Percentiles rank a stretch among this genome's conserved stretches.
phyloP scores from a whole-genome alignment of 177 flowering plant genomes.

The Telopea speciosissima region DNA sequence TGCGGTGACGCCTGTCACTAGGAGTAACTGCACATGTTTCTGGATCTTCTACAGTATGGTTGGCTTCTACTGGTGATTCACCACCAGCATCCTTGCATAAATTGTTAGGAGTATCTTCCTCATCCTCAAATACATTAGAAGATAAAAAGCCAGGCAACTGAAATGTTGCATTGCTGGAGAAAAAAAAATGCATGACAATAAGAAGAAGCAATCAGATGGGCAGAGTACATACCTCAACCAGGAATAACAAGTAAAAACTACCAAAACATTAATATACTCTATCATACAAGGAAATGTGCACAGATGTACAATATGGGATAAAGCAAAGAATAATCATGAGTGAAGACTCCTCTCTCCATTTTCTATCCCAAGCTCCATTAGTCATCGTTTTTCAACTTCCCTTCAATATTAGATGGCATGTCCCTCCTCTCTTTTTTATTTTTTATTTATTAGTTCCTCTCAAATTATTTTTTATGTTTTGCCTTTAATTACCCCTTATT shows the following conservation, averaged over 20 bases:
- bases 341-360: too few relatives aligned
- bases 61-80: conserved; percentile 27
- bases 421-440: too few relatives aligned
- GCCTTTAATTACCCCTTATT: too few relatives aligned
- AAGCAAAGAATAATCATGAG: too few relatives aligned
- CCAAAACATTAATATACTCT: not conserved
- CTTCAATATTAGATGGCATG: too few relatives aligned
- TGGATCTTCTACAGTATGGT: conserved; percentile 27
- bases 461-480: too few relatives aligned
- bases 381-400: too few relatives aligned
- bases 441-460: too few relatives aligned
- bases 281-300: not conserved
- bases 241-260: not conserved
- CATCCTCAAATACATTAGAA: conserved; percentile 68
- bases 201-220: not conserved
- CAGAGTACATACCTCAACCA: not conserved
- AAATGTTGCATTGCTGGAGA: conserved; percentile 83
- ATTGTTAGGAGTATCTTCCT: conserved; percentile 47
- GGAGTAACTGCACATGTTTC: conserved; percentile 41
- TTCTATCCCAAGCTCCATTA: too few relatives aligned
- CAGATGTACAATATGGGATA: too few relatives aligned
- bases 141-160: conserved; percentile 83
- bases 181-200: not conserved
- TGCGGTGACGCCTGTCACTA: conserved; percentile 55
- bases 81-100: conserved; percentile 31